Evolutionary conservation across 1,284 basidiomycete genomes (phyloP), one percentile per base, ranked within the genome.

Genomic region (Wallemia mellicola): DNA sequence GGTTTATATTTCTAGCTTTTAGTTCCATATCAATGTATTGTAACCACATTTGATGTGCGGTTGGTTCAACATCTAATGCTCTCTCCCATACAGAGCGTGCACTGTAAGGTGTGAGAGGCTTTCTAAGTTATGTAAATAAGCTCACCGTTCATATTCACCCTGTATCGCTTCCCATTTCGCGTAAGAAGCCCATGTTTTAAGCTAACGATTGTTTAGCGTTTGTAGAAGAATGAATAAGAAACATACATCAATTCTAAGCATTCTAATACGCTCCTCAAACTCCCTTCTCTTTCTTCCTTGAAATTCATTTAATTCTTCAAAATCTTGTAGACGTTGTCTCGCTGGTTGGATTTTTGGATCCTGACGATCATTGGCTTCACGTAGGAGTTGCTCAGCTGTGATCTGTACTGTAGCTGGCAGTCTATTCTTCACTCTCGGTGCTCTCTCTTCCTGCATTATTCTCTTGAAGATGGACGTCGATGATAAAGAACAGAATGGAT

Each of bases 21-120:
- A 99, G 78, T 71, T 98, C 94, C 80, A 89, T 89, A 71, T 98
- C 94, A n/a, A 86, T 84, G 72, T 98, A 98, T 64, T 80, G 82
- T 60, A 94, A 74, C 94, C 94, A 99, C 63, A 98, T 74, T 64
- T 89, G 85, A 28, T 86, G 75, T 60, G 81, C 82, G 33, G 87
- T 78, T 0, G 89, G 78, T 68, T 96, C 91, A 60, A 96, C 86
- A 67, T 98, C 94, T 61, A 99, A 75, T 0, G 92, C 91, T 65
- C 94, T 83, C 71, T 99, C 92, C 66, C 86, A 98, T 56, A 99
- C 82, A 14, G 89, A 95, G 24, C 94, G 78, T 14, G 89, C 69
- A 19, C 88, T 80, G n/a, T n/a, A n/a, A n/a, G n/a, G n/a, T n/a
- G n/a, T n/a, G n/a, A n/a, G n/a, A n/a, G n/a, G n/a, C n/a, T n/a